Base-by-base conservation (phyloP, 2,329 filamentous ascomycete genomes). In the Aschersonia sp. region DNA sequence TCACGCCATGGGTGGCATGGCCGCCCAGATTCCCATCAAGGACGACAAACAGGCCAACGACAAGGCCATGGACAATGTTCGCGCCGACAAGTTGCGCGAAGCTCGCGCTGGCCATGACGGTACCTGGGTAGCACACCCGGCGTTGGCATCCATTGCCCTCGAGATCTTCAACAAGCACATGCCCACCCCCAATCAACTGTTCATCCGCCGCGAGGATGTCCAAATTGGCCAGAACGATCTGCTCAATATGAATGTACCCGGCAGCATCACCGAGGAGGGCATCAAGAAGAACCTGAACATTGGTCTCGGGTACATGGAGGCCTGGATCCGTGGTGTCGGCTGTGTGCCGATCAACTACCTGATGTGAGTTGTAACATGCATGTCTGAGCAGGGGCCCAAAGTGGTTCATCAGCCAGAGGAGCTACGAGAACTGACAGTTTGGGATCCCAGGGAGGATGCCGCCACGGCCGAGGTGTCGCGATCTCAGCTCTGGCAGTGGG, bases 1-100 rank as follows among this genome's bases (percentile, higher is more conserved):
- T n/a, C 92, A 97, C 68, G 92, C 92, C 54, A 97, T 97, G 92
- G 82, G 92, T 57, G 92, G 92, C 55, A 97, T 98, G 92, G 90
- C 90, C 4, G 92, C 92, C 40, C 92, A 97, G 69, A 98, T 98
- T 61, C 92, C 92, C 52, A 96, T 97, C 75, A 97, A 97, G 76
- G 85, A 92, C 63, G 85, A 97, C 68, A 79, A 82, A 57, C 80
- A 77, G 44, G 90, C 89, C 62, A 96, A 97, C 68, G 88, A 95
- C 60, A 83, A 81, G 63, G 90, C 90, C 55, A 96, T 97, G 89
- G 87, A 87, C 54, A 83, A 79, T 51, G 88, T 98, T 43, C 84
- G 87, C 52, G 85, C 87, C 49, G 92, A 98, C 69, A 98, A 98
- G 78, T 78, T 98, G 51, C 87, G 92, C 50, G 92, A 98, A 68